phyloP scores from a whole-genome alignment of 352 stramenopile species.

The Pythium utonaiense region DNA sequence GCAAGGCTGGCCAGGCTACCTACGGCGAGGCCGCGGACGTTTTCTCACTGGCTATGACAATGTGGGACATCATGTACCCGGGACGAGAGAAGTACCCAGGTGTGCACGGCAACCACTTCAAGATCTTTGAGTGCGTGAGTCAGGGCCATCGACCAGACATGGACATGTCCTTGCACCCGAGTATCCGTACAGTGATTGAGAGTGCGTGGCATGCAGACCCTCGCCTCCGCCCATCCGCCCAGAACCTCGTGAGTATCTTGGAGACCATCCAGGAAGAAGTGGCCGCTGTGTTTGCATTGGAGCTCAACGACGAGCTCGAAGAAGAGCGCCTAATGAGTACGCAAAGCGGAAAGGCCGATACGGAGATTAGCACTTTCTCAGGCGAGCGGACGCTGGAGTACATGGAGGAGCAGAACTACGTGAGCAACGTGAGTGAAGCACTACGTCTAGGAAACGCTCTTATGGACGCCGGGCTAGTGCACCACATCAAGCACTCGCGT shows the following conservation, averaged over 20 bases:
- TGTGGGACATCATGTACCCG: constrained; percentile 60
- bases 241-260: constrained; percentile 35
- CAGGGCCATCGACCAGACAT: constrained; percentile 33
- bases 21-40: constrained; percentile 48
- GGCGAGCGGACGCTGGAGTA: constrained; percentile 32
- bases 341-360: constrained; percentile 4
- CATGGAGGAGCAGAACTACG: constrained; percentile 32
- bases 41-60: constrained; percentile 49
- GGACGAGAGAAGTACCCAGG: constrained; percentile 33
- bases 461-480: constrained; percentile 45
- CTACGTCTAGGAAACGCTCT: constrained; percentile 44
- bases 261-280: constrained; percentile 46
- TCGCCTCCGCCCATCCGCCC: constrained; percentile 31
- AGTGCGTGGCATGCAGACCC: constrained; percentile 38
- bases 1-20: constrained; percentile 21
- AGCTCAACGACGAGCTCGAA: constrained; percentile 24
- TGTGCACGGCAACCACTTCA: constrained; percentile 25
- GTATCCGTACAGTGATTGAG: constrained; percentile 39
- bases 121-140: constrained; percentile 38
- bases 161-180: constrained; percentile 23
- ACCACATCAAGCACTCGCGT: constrained; percentile 41
- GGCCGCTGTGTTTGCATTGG: constrained; percentile 23
- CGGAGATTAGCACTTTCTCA: constrained; percentile 21
- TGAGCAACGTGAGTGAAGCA: constrained; percentile 27
- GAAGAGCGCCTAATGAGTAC: constrained; percentile 24